Percentiles rank a stretch among this genome's conserved stretches.
These are phyloP conservation scores for Leucogyrophana mollusca DNA, from an alignment of 768 basidiomycete species.

Conservation along the genomic window DNA sequence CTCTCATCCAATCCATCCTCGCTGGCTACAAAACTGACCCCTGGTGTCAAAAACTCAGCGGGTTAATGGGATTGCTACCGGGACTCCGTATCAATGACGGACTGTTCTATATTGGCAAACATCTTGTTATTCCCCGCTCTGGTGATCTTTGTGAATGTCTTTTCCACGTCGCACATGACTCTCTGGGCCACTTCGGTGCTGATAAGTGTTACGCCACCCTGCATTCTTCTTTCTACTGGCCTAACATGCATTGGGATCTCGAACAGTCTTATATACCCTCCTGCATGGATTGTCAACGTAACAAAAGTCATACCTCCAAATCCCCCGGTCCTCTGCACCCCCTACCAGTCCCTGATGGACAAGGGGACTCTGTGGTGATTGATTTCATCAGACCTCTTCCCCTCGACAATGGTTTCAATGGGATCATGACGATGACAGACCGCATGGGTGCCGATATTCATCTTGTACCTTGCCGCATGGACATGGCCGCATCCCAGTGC, in stretches of 20 bases:
- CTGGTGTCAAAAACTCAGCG: neutral
- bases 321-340: conserved; percentile 17
- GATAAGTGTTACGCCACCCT: conserved; percentile 13
- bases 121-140: neutral
- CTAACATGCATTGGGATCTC: conserved; percentile 30
- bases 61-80: neutral
- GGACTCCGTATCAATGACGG: conserved; percentile 18
- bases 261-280: conserved; percentile 29
- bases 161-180: conserved; percentile 6
- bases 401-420: conserved; percentile 27
- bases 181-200: conserved; percentile 10
- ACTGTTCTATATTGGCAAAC: conserved; percentile 29
- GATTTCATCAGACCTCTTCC: conserved; percentile 36
- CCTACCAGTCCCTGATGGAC: conserved; percentile 15
- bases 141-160: conserved; percentile 18
- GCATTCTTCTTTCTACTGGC: conserved; percentile 23
- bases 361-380: conserved; percentile 20
- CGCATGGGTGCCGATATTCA: conserved; percentile 20
- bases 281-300: conserved; percentile 22
- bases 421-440: conserved; percentile 24
- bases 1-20: neutral
- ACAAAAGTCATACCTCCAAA: conserved; percentile 17
- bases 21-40: neutral
- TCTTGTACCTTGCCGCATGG: conserved; percentile 3
- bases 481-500: conserved; percentile 14